Conservation (phyloP, 1,284 basidiomycete genomes). For the Puccinia triticina region DNA sequence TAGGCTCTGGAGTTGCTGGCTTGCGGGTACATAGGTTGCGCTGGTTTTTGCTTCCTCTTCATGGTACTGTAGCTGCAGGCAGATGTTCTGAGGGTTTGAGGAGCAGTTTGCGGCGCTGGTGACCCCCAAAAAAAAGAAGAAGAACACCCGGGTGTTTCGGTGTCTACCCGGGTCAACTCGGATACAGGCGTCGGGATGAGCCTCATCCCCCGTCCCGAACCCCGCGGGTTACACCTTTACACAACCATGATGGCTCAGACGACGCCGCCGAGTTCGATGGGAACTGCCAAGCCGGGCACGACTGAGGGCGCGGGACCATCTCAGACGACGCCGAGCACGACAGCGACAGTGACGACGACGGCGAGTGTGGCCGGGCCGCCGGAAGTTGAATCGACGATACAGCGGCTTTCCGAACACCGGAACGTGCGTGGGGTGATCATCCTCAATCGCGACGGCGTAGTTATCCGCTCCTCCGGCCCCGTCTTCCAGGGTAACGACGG, state of each 20-base stretch:
- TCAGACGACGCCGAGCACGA: background rate
- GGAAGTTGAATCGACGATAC: slow-evolving; percentile 39
- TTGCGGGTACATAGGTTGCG: too few relatives aligned
- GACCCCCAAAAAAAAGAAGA: too few relatives aligned
- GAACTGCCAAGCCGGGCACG: background rate
- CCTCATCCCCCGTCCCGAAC: too few relatives aligned
- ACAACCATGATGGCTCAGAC: slow-evolving; percentile 5
- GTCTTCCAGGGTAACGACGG: slow-evolving; percentile 42
- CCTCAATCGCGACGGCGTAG: slow-evolving; percentile 31
- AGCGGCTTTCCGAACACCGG: slow-evolving; percentile 34
- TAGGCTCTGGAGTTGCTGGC: too few relatives aligned
- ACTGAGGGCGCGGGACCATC: background rate
- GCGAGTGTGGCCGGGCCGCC: slow-evolving; percentile 21
- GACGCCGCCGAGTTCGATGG: background rate
- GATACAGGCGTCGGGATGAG: too few relatives aligned
- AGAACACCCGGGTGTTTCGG: too few relatives aligned
- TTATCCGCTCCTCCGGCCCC: slow-evolving; percentile 33
- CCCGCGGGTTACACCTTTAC: too few relatives aligned
- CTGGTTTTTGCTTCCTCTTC: too few relatives aligned
- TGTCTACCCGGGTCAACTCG: too few relatives aligned
- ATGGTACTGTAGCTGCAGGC: too few relatives aligned
- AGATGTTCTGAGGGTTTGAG: too few relatives aligned
- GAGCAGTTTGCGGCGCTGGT: too few relatives aligned
- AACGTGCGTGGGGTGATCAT: slow-evolving; percentile 48
- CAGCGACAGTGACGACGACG: background rate